Evolutionary conservation across 2,329 filamentous ascomycete species (phyloP), one percentile per base, ranked within the genome.

Genomic region (Pseudogymnoascus sp.): DNA sequence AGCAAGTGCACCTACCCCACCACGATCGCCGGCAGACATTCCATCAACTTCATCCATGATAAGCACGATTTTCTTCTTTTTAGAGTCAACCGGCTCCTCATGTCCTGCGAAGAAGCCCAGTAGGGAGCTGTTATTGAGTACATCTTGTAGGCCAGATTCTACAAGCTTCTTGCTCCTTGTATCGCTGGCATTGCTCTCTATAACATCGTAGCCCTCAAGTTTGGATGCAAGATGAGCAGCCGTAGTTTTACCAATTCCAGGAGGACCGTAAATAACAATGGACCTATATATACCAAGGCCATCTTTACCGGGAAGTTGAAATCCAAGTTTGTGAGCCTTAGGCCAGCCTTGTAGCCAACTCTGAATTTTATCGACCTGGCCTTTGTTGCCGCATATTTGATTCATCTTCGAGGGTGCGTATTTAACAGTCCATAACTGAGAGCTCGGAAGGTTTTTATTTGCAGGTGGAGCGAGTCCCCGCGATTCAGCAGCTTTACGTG

Each of bases 11-110:
- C 92, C 94, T 57, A 99, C 94, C 73, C 94, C 94, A 66, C 94
- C 94, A 64, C 94, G 87, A 72, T 99, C 94, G 71, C 94, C 94
- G 35, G 91, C 92, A 64, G 93, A 97, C 94, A 99, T 97, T 59
- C 94, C 94, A 69, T 99, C 94, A 4, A 99, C 94, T 75, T 99
- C 94, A 68, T 99, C 94, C 94, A 99, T 97, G 75, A 99, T 91
- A 57, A 99, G 78, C 5, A 97, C 90, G 34, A 97, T 85, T 68
- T 97, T 97, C 78, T 95, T 96, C 78, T 94, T 97, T 14, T 80
- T 80, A 4, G 78, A 75, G 47, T 97, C 88, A 3, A 96, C 86
- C 62, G 87, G 82, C 74, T 94, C 90, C 22, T 89, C 89, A 61
- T 92, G 89, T 2, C 85, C 86, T 6, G 91, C 86, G 73, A 97